Percentiles rank a stretch among this genome's conserved stretches.
Evolutionary conservation across 108 stramenopile genomes (phyloP).

Genomic region (Nitzschia palea): DNA sequence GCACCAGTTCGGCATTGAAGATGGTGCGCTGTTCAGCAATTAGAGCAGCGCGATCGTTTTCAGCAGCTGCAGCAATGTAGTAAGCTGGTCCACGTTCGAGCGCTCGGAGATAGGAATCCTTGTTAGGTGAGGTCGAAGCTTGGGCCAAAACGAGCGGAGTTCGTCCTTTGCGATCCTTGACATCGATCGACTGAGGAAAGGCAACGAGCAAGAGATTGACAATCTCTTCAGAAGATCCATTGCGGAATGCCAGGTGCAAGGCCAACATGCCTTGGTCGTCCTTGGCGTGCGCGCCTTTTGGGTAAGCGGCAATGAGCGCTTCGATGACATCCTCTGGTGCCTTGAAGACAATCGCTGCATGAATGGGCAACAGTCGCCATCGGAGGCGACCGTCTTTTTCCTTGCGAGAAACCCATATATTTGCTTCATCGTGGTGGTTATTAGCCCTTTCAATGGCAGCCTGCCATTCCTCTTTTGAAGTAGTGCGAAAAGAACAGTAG

Average conservation of each 20-base stretch:
- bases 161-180: slow-evolving; percentile 85
- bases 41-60: slow-evolving; percentile 31
- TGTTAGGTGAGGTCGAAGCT: slow-evolving; percentile 57
- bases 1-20: slow-evolving; percentile 27
- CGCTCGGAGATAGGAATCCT: slow-evolving; percentile 59
- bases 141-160: slow-evolving; percentile 78
- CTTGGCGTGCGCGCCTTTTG: slow-evolving; percentile 64
- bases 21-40: slow-evolving; percentile 32
- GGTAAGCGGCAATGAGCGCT: slow-evolving; percentile 59
- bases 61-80: slow-evolving; percentile 31
- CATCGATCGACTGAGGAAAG: slow-evolving; percentile 73
- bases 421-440: slow-evolving; percentile 52
- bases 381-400: slow-evolving; percentile 73
- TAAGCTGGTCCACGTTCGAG: slow-evolving; percentile 66
- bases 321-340: slow-evolving; percentile 71
- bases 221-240: slow-evolving; percentile 50
- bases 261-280: slow-evolving; percentile 90
- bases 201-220: slow-evolving; percentile 66
- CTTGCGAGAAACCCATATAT: slow-evolving; percentile 73
- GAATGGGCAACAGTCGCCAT: slow-evolving; percentile 86
- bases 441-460: slow-evolving; percentile 41
- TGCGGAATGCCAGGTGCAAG: slow-evolving; percentile 80
- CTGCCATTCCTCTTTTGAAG: slow-evolving; percentile 80
- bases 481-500: slow-evolving; percentile 67
- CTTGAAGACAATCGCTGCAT: slow-evolving; percentile 86